Conservation (phyloP, 2,329 filamentous ascomycete species). For the Fusarium aywerte region DNA sequence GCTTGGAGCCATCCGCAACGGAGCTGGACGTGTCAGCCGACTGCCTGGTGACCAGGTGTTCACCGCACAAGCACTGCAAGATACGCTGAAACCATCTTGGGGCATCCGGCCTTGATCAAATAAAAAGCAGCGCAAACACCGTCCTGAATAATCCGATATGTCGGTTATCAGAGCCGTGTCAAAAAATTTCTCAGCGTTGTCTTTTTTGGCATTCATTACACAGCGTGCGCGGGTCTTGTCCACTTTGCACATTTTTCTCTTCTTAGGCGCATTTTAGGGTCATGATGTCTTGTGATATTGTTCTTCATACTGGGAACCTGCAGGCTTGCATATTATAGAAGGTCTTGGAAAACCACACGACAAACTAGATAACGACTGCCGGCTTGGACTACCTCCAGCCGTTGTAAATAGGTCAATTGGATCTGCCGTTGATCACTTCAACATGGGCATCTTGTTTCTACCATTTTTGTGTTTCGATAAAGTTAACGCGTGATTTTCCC, state of each 20-base stretch:
- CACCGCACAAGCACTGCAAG: slow-evolving; percentile 73
- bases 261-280: slow-evolving; percentile 47
- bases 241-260: slow-evolving; percentile 44
- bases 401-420: slow-evolving; percentile 48
- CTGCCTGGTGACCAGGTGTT: slow-evolving; percentile 86
- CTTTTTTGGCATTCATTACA: slow-evolving; percentile 45
- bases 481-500: neutral
- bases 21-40: slow-evolving; percentile 87
- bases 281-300: slow-evolving; percentile 48
- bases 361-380: slow-evolving; percentile 46
- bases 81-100: slow-evolving; percentile 70
- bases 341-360: slow-evolving; percentile 47
- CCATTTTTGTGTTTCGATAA: neutral
- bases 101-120: slow-evolving; percentile 58
- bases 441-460: slow-evolving; percentile 40
- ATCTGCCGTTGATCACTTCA: slow-evolving; percentile 40
- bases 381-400: slow-evolving; percentile 39
- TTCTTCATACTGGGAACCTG: slow-evolving; percentile 44
- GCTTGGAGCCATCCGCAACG: slow-evolving; percentile 77
- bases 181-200: slow-evolving; percentile 31
- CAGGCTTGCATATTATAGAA: slow-evolving; percentile 53
- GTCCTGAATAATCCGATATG: slow-evolving; percentile 6
- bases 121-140: slow-evolving; percentile 23
- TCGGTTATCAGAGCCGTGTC: slow-evolving; percentile 11
- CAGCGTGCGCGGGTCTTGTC: slow-evolving; percentile 46